phyloP scores from a whole-genome alignment of 2,329 filamentous ascomycete genomes.

The Plenodomus tracheiphilus region DNA sequence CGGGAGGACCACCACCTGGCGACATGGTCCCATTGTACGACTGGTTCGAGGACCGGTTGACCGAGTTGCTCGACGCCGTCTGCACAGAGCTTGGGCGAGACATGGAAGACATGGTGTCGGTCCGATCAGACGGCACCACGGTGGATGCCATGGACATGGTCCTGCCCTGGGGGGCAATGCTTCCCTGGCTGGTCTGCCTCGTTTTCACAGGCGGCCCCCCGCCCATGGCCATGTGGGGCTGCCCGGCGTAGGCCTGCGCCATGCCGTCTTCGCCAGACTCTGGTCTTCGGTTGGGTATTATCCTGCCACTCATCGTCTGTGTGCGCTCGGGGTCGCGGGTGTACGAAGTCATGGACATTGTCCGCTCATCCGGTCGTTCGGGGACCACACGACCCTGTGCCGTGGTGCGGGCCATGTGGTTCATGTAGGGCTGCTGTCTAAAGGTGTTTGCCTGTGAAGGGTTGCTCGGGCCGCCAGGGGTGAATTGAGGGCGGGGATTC shows the following conservation, averaged over 20 bases:
- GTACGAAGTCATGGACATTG: conserved; percentile 94
- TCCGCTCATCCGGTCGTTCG: conserved; percentile 85
- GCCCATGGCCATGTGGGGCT: conserved; percentile 23
- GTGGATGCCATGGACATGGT: conserved; percentile 95
- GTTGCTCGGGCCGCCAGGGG: conserved; percentile 52
- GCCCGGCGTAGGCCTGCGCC: conserved; percentile 10
- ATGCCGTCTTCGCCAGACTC: conserved; percentile 53
- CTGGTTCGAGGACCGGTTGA: conserved; percentile 44
- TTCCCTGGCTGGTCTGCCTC: conserved; percentile 42
- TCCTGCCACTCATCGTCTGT: conserved; percentile 89
- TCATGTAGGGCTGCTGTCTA: conserved; percentile 75
- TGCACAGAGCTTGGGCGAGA: conserved; percentile 43
- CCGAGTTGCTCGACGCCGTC: conserved; percentile 29
- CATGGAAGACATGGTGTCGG: conserved; percentile 60
- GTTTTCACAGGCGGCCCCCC: conserved; percentile 39
- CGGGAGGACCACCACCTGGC: conserved; percentile 53
- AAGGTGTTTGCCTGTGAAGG: conserved; percentile 72
- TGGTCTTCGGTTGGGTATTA: conserved; percentile 77
- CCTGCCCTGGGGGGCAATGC: conserved; percentile 54
- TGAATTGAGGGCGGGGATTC: conserved; percentile 71
- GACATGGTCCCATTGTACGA: conserved; percentile 44
- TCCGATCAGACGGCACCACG: conserved; percentile 66
- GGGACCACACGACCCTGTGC: conserved; percentile 90
- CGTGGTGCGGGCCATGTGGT: conserved; percentile 74
- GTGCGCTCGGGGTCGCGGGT: conserved; percentile 74